Base-by-base conservation (phyloP, 1,284 basidiomycete genomes). In the Thelephora terrestris region DNA sequence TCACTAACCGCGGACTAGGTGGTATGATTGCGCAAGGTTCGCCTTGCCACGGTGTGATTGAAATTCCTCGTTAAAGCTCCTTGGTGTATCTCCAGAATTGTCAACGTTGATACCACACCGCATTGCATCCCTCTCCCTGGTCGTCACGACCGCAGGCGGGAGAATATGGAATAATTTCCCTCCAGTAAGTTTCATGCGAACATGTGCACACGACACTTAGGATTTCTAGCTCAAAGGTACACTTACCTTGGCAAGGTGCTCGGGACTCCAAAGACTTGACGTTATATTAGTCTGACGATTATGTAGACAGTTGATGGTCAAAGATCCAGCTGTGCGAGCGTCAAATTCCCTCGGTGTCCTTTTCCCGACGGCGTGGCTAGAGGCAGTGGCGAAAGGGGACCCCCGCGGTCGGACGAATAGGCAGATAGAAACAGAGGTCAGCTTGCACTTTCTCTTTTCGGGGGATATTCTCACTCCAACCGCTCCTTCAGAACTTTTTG, bases 141-240 rank as follows among this genome's bases (percentile, higher is more conserved):
- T 71, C 16, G 86, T 85, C 1, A 91, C 90, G 0, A 84, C 78
- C 1, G 72, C 86, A 4, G 87, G 82, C 21, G 77, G 78, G 0
- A 58, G 64, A 36, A 59, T 66, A 6, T 79, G 73, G 71, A 66
- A 70, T 23, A 80, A 84, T 53, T 57, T 84, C 7, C 75, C 81
- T 24, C 76, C 82, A 0, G 81, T 81, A 57, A 49, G 77, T 60
- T 17, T 21, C 27, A 47, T 27, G 10, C 20, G 34, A 27, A 5
- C 44, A 36, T 12, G 36, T 39, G 39, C 27, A 24, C n/a, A 45
- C 18, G n/a, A 16, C 20, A 10, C 40, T 21, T 45, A 23, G 34
- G 40, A 46, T 46, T 23, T 10, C 12, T 14, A 42, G 39, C 21
- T 20, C 21, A 42, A 42, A 42, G 39, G 39, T 5, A 25, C 39